These are phyloP conservation scores for Rosa rugosa DNA, from an alignment of 306 rosid genomes.

Conservation along the genomic window DNA sequence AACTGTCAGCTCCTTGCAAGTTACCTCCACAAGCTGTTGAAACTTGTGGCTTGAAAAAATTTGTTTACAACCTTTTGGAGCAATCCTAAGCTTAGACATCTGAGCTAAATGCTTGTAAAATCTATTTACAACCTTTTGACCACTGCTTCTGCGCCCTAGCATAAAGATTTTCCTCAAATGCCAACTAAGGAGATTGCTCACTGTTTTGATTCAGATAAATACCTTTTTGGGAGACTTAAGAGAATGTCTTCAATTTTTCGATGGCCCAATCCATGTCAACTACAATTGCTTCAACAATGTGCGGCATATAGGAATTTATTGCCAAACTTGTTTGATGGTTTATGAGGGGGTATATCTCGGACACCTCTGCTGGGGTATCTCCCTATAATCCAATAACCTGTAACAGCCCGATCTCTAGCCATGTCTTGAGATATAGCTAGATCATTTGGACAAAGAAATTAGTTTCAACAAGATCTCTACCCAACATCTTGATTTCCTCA, in stretches of 20 bases:
- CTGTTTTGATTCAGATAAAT: slow-evolving; percentile 19
- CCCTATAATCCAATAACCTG: slow-evolving; percentile 36
- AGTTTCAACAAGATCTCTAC: slow-evolving; percentile 36
- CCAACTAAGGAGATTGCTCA: slow-evolving; percentile 19
- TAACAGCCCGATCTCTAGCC: slow-evolving; percentile 33
- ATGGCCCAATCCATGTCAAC: slow-evolving; percentile 43
- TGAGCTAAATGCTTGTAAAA: slow-evolving; percentile 43
- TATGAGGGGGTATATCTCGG: slow-evolving; percentile 33
- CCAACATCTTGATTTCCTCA: slow-evolving; percentile 36
- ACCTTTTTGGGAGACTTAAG: slow-evolving; percentile 9
- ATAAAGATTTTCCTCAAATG: slow-evolving; percentile 41
- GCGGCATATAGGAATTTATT: slow-evolving; percentile 29
- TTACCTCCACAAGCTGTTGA: slow-evolving; percentile 41
- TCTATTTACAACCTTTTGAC: slow-evolving; percentile 40
- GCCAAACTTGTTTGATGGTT: slow-evolving; percentile 26
- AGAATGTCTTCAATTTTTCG: slow-evolving; percentile 31
- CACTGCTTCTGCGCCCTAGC: slow-evolving; percentile 37
- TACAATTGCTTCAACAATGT: slow-evolving; percentile 27
- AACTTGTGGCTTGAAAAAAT: slow-evolving; percentile 32
- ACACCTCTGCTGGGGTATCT: slow-evolving; percentile 19
- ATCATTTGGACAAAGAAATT: slow-evolving; percentile 35
- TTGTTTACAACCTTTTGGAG: slow-evolving; percentile 44
- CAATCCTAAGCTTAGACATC: slow-evolving; percentile 42
- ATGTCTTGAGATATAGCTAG: slow-evolving; percentile 31
- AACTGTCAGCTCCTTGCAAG: slow-evolving; percentile 42